A percentile compares a stretch with the other conserved stretches of the same genome.
These are phyloP conservation scores for Stachybotrys elegans DNA, from an alignment of 2,329 filamentous ascomycete species.

Conservation along the genomic window DNA sequence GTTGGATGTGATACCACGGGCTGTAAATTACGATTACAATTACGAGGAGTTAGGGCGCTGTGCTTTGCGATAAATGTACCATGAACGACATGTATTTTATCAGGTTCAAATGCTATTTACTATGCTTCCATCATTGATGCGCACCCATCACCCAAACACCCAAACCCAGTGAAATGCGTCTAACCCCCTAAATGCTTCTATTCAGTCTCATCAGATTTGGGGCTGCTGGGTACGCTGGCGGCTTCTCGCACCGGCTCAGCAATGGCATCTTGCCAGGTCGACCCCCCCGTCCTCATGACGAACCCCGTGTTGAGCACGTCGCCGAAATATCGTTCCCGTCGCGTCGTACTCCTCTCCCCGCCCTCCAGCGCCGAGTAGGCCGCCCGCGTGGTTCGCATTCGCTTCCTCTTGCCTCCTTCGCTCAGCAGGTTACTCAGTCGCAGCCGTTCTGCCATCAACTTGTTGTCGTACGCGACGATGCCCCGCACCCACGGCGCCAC, in stretches of 20 bases:
- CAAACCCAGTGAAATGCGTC: no score
- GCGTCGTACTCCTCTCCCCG: slow-evolving; percentile 59
- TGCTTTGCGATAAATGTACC: no score
- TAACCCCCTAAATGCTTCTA: no score
- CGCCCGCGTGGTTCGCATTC: slow-evolving; percentile 66
- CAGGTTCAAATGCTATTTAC: no score
- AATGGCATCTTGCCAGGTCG: slow-evolving; percentile 29
- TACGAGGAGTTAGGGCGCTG: no score
- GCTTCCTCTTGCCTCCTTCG: slow-evolving; percentile 46
- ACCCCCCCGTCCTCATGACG: slow-evolving; percentile 61
- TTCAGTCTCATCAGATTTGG: neutral
- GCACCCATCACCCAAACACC: no score
- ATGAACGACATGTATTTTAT: no score
- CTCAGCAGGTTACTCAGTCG: slow-evolving; percentile 58
- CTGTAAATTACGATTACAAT: no score
- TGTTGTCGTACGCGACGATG: slow-evolving; percentile 73
- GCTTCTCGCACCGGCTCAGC: slow-evolving; percentile 11
- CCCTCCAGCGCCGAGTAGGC: slow-evolving; percentile 75
- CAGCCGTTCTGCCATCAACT: slow-evolving; percentile 62
- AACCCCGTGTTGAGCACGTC: slow-evolving; percentile 52
- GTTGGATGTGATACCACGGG: no score
- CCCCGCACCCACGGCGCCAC: slow-evolving; percentile 85
- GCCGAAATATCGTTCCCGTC: slow-evolving; percentile 69
- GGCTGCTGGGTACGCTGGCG: neutral
- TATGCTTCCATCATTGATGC: no score